Evolutionary conservation across 352 stramenopile species (phyloP), one percentile per base, ranked within the genome.

Genomic region (Phytophthora syringae): DNA sequence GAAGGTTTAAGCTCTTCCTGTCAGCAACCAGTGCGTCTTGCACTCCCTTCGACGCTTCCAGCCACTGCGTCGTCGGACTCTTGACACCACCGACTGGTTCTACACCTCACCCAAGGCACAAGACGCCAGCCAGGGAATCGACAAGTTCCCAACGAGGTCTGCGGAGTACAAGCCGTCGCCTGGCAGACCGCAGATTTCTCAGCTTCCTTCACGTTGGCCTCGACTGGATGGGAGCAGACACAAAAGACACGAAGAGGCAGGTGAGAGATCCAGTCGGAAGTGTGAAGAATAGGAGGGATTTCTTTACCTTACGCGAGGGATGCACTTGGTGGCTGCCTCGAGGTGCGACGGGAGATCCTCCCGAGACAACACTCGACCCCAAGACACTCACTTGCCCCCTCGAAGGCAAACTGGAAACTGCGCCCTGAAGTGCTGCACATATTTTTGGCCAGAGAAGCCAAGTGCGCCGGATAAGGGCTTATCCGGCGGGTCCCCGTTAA

Each of bases 341-440:
- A n/a, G n/a, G n/a, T n/a, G n/a, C n/a, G n/a, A n/a, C n/a, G n/a
- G 6, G 18, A n/a, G 7, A 47, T 40, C 28, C 21, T 3, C 37
- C 10, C 3, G 13, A n/a, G 7, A 34, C n/a, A n/a, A n/a, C n/a
- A n/a, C n/a, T n/a, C n/a, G n/a, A 40, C 27, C 13, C 1, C 25
- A 25, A 59, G 5, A 55, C 5, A 61, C 7, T 55, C 50, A 59
- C 52, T 70, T 76, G 59, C 49, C 42, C 13, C 20, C 34, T 15
- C 45, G 24, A n/a, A 63, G 28, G 58, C 52, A 69, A 72, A 72
- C 58, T 70, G 57, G 57, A 76, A 76, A 76, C 68, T 76, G 68
- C 53, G 48, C 39, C 39, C 63, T n/a, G 5, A 36, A 34, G 53
- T 32, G 5, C 63, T 74, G 54, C 63, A 70, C 70, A 80, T 75